phyloP scores from a whole-genome alignment of 140 eudicot genomes.

The Senecio squalidus region DNA sequence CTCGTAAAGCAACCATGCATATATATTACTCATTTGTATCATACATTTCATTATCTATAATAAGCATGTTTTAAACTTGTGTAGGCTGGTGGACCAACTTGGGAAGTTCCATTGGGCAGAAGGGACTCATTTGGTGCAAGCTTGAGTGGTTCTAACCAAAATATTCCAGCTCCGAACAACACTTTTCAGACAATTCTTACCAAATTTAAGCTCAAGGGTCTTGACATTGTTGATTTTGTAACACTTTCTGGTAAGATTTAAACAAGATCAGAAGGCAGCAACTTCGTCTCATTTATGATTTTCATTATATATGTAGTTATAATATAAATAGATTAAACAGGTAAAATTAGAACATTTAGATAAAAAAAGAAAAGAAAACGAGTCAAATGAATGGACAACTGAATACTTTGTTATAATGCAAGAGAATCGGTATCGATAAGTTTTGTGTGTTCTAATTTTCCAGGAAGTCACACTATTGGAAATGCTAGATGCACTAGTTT shows the following conservation, averaged over 20 bases:
- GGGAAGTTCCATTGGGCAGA: constrained; percentile 95
- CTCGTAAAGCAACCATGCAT: not conserved
- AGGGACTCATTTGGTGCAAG: constrained; percentile 83
- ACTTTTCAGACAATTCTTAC: constrained; percentile 88
- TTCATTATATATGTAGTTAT: too few species aligned
- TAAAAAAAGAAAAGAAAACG: too few species aligned
- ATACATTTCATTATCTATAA: too few species aligned
- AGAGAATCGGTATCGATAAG: too few species aligned
- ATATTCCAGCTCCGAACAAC: constrained; percentile 96
- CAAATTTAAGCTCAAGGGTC: constrained; percentile 74
- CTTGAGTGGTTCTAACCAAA: constrained; percentile 85
- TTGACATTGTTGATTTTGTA: constrained; percentile 51
- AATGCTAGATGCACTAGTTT: constrained; percentile 68
- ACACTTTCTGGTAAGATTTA: constrained; percentile 46
- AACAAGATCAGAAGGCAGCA: too few species aligned
- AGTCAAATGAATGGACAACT: too few species aligned
- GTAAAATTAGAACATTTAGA: too few species aligned
- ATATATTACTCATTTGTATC: not conserved
- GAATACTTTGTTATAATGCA: too few species aligned
- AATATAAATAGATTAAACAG: too few species aligned
- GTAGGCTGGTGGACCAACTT: constrained; percentile 86
- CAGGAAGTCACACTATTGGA: constrained; percentile 73
- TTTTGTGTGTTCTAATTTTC: constrained; percentile 2
- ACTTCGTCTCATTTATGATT: too few species aligned
- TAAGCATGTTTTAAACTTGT: constrained; percentile 9